Evolutionary conservation across 2,329 filamentous ascomycete species (phyloP).

Genomic region (Aspergillus ibericus): DNA sequence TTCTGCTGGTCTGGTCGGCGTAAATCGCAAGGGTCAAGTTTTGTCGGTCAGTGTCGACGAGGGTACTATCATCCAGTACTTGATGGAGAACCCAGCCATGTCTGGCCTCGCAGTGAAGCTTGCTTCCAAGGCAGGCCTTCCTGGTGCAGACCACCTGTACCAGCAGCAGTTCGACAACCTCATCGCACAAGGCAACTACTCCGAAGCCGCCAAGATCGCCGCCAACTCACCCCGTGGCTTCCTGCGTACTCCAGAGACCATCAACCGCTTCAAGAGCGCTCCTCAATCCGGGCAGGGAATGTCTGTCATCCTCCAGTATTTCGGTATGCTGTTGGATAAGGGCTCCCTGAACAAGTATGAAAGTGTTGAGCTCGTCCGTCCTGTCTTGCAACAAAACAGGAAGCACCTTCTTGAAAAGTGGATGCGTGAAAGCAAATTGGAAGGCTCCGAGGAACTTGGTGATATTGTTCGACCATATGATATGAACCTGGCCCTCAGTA

Average conservation of each 20-base stretch:
- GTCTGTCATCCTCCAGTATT: constrained; percentile 94
- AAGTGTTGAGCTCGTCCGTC: constrained; percentile 87
- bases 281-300: constrained; percentile 73
- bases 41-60: constrained; percentile 93
- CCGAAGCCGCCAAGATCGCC: constrained; percentile 90
- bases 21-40: constrained; percentile 97
- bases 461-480: constrained; percentile 91
- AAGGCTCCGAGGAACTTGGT: constrained; percentile 93
- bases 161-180: constrained; percentile 89
- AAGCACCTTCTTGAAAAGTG: constrained; percentile 98
- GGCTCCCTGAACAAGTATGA: constrained; percentile 89
- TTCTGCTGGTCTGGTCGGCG: constrained; percentile 84
- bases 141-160: constrained; percentile 91
- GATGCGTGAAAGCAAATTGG: constrained; percentile 93
- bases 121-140: constrained; percentile 87
- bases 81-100: constrained; percentile 95
- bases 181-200: constrained; percentile 74
- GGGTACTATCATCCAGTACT: constrained; percentile 84
- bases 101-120: constrained; percentile 92
- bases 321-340: constrained; percentile 95
- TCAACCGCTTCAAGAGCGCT: constrained; percentile 90
- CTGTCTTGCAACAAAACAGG: constrained; percentile 87
- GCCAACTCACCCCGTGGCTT: constrained; percentile 96
- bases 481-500: constrained; percentile 77
- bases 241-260: constrained; percentile 88